phyloP scores from a whole-genome alignment of 2,329 filamentous ascomycete species.

The Neonectria neomacrospora region DNA sequence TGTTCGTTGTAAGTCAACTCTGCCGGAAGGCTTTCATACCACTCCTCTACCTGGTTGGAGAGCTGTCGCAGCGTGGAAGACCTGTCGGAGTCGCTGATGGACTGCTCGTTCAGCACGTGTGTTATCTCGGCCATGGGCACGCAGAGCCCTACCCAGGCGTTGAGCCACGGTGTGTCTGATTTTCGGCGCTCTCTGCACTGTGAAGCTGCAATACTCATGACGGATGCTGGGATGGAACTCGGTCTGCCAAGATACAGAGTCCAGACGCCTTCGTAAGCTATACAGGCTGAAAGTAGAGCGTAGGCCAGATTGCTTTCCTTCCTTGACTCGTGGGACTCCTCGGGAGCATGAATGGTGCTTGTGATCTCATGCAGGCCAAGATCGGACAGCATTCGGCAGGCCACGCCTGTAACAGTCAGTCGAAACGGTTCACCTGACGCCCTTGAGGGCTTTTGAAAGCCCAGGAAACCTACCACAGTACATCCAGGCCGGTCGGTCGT shows the following conservation, averaged over 20 bases:
- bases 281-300: constrained; percentile 22
- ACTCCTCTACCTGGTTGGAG: constrained; percentile 17
- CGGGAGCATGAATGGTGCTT: background rate
- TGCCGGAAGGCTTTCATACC: constrained; percentile 24
- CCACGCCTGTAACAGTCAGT: constrained; percentile 19
- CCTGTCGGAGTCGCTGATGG: constrained; percentile 4
- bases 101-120: constrained; percentile 20
- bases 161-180: constrained; percentile 20
- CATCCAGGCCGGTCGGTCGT: constrained; percentile 28
- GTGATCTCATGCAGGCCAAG: constrained; percentile 27
- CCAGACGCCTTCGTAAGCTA: constrained; percentile 25
- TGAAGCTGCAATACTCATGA: constrained; percentile 14
- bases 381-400: constrained; percentile 26
- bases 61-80: constrained; percentile 7
- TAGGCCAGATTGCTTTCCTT: constrained; percentile 20
- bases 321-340: background rate
- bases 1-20: constrained; percentile 22
- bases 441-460: too few species aligned
- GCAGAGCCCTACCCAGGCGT: constrained; percentile 27
- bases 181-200: constrained; percentile 13
- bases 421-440: background rate
- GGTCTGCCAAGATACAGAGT: constrained; percentile 28
- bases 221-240: constrained; percentile 23
- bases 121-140: constrained; percentile 24
- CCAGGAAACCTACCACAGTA: constrained; percentile 19